Evolutionary conservation across 768 basidiomycete genomes (phyloP).

Genomic region (Plicaturopsis crispa): DNA sequence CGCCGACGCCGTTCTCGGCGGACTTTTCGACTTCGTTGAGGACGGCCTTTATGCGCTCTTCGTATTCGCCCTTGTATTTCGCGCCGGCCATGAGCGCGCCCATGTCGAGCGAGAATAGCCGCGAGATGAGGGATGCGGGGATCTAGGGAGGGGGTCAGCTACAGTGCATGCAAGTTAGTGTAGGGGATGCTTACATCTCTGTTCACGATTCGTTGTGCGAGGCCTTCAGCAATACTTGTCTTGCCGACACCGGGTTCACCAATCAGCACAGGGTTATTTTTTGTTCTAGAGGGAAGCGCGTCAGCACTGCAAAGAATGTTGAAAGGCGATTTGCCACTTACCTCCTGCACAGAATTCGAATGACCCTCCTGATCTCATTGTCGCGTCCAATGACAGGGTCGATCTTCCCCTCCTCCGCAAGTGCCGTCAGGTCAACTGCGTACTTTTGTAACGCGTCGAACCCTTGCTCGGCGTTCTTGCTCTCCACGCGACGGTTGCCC

Average conservation of each 20-base stretch:
- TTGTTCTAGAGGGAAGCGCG: slow-evolving; percentile 50
- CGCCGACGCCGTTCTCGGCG: slow-evolving; percentile 59
- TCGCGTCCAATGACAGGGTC: slow-evolving; percentile 93
- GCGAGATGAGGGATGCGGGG: slow-evolving; percentile 50
- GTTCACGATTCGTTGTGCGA: slow-evolving; percentile 92
- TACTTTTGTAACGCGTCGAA: slow-evolving; percentile 92
- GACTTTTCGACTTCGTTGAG: slow-evolving; percentile 91
- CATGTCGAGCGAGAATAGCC: slow-evolving; percentile 86
- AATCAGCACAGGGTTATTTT: slow-evolving; percentile 96
- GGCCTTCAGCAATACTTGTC: slow-evolving; percentile 90
- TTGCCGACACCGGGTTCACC: slow-evolving; percentile 96
- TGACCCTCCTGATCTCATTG: slow-evolving; percentile 80
- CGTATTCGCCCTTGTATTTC: slow-evolving; percentile 93
- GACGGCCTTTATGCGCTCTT: slow-evolving; percentile 91
- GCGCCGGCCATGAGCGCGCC: slow-evolving; percentile 92
- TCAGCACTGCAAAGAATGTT: slow-evolving; percentile 10
- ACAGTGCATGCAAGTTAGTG: too few relatives aligned
- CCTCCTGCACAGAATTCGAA: slow-evolving; percentile 80
- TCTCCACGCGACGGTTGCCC: slow-evolving; percentile 81
- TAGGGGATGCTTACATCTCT: too few relatives aligned
- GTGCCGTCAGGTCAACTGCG: slow-evolving; percentile 76
- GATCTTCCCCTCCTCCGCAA: slow-evolving; percentile 90
- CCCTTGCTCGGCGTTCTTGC: slow-evolving; percentile 80
- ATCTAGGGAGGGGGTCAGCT: too few relatives aligned
- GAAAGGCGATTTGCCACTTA: too few relatives aligned